Evolutionary conservation across 1,284 basidiomycete species (phyloP), one percentile per base, ranked within the genome.

Genomic region (Cryptococcus amylolentus): DNA sequence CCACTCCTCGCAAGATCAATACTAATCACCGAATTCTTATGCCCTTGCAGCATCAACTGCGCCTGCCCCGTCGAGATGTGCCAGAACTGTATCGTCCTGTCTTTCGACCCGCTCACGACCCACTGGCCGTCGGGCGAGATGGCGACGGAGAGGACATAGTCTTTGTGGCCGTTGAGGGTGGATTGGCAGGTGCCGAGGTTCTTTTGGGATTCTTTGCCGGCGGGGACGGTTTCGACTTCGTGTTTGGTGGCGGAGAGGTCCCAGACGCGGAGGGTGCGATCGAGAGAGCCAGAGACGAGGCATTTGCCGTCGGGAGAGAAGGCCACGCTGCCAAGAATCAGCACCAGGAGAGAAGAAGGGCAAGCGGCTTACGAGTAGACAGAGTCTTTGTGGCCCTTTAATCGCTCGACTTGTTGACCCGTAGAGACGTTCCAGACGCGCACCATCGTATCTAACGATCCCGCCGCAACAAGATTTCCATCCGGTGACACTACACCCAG

Each of bases 21-120:
- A 23, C 88, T 89, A 64, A 92, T 92, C 58, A 93, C 90, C 41
- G 87, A 88, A 72, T 93, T 93, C 77, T 91, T 92, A 77, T 94
- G 91, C 2, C 90, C 91, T 74, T 91, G 89, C 7, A 95, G 78
- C 80, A 91, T 86, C 64, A 89, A 85, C 70, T 92, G 89, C 43
- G 88, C 83, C 62, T 85, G 83, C 1, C 85, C 88, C 6, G 82
- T 84, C 58, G 81, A 80, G 16, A 87, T 84, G 69, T 94, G 88
- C 90, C 91, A 95, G 72, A 92, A 88, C 72, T 89, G 86, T 39
- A 95, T 89, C 1, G 87, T 86, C 23, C 91, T 84, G 76, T 96
- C 92, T 73, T 94, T 94, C 20, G 89, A 91, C 26, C 91, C 90
- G 20, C 89, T 91, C 3, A 91, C 89, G 62, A 94, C 86, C 86